Percentiles rank a stretch among this genome's conserved stretches.
These are phyloP conservation scores for Rhipidocladum racemiflorum DNA, from an alignment of 176 grass and related monocot species.

Conservation along the genomic window DNA sequence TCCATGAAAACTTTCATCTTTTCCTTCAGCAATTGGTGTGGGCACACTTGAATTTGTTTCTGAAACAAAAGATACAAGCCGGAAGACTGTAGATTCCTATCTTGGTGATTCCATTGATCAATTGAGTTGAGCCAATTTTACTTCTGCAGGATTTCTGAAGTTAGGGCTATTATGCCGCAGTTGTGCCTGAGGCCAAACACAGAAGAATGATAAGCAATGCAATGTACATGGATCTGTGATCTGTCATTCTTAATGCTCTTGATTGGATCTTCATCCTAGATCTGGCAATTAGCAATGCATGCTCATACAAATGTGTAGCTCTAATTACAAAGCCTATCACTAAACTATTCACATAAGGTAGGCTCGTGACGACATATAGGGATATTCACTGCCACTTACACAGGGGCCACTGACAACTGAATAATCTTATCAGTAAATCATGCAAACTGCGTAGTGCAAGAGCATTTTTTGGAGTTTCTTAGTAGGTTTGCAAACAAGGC, in stretches of 20 bases:
- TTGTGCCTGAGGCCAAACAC: neutral
- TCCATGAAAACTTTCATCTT: neutral
- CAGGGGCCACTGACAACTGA: neutral
- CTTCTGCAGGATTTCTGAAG: neutral
- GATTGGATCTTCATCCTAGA: neutral
- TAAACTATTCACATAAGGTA: neutral
- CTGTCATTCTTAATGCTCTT: neutral
- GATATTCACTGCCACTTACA: constrained; percentile 6
- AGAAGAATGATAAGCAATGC: neutral
- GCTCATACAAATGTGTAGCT: neutral
- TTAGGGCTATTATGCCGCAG: neutral
- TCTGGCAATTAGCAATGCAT: neutral
- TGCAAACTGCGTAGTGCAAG: neutral
- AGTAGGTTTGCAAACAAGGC: constrained; percentile 20
- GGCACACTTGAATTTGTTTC: neutral
- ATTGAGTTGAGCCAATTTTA: neutral
- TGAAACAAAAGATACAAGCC: neutral
- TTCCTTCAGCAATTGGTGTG: neutral
- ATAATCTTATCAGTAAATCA: neutral
- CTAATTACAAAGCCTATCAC: constrained; percentile 25
- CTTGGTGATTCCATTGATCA: neutral
- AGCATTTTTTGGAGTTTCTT: neutral
- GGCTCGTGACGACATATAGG: neutral
- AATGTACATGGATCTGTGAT: neutral
- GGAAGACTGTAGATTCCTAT: neutral